Base-by-base conservation (phyloP, 106 monocot species). In the Ottelia alismoides region DNA sequence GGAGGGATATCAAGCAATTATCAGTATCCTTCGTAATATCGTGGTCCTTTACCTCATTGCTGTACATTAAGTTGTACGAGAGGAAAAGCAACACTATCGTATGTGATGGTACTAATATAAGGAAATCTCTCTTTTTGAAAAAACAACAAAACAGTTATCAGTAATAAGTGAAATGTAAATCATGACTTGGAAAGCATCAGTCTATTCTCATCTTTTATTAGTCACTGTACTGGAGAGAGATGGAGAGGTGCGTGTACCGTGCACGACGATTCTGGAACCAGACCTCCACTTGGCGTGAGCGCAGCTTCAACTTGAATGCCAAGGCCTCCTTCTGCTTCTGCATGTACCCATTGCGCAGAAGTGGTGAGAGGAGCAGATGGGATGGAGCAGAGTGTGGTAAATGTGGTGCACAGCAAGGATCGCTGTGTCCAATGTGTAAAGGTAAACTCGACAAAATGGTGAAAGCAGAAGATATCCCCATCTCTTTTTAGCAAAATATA, bases 201-300 rank as follows among this genome's bases (percentile, higher is more conserved):
- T n/a, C n/a, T n/a, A n/a, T n/a, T n/a, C n/a, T n/a, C n/a, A n/a
- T n/a, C n/a, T n/a, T n/a, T n/a, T n/a, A n/a, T n/a, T n/a, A n/a
- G n/a, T n/a, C n/a, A n/a, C n/a, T n/a, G 26, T 4, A 18, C 14
- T 24, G 27, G 17, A 11, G 27, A 1, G 27, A 18, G 9, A 51
- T 21, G 25, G 2, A 22, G 0, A 51, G 22, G 25, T 20, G 5
- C 2, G 20, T 5, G 1, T 1, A 53, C 53, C 6, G 14, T 4
- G 93, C 93, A 50, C 93, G 62, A 56, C 87, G 87, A 65, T 93
- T 93, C 64, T 93, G 93, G 53, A 93, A 93, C 93, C 93, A 93
- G 28, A 93, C 93, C 71, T 93, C 93, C 65, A 93, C 93, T 56
- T 93, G 93, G 17, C 93, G 64, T 0, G 93, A 75, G 73, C 70